Base-by-base conservation (phyloP, 2,329 filamentous ascomycete species). In the Fusarium albidum region DNA sequence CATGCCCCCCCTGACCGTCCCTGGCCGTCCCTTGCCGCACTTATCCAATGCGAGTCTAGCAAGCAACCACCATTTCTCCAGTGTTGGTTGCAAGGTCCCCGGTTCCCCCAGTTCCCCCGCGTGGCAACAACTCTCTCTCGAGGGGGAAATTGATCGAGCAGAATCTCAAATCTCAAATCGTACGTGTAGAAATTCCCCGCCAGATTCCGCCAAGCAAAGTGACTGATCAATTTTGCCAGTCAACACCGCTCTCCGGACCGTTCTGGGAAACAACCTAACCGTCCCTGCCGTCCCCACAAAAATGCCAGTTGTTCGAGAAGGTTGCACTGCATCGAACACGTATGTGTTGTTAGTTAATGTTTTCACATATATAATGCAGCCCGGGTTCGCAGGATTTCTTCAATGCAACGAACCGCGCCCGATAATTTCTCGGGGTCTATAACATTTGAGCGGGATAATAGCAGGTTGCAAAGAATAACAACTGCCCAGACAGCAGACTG, bases 101-200 rank as follows among this genome's bases (percentile, higher is more conserved):
- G 29, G 12, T 26, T 21, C 33, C 21, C 28, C 37, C 14, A 40
- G 12, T 26, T 21, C 31, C 41, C 45, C 28, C 18, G 21, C 21
- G 21, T 48, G 15, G 47, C 28, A 32, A 29, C 41, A 28, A 13
- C 29, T 15, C n/a, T n/a, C 14, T 14, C 21, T 5, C 5, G 21
- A 21, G n/a, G 40, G 11, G n/a, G 17, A 43, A 46, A 37, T 21
- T 31, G 34, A 27, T 60, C 28, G 14, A 47, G 26, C 37, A 18
- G 25, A 56, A 46, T 33, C 17, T 35, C 13, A 49, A 49, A 21
- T 38, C 34, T n/a, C 13, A 34, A 29, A 32, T 21, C n/a, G n/a
- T n/a, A n/a, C n/a, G n/a, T n/a, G n/a, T n/a, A 5, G 18, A 38
- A 53, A 61, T 53, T 60, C 47, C 42, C 57, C 35, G 57, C 34